phyloP scores from a whole-genome alignment of 2,329 filamentous ascomycete species.

The Orbilia ellipsospora region DNA sequence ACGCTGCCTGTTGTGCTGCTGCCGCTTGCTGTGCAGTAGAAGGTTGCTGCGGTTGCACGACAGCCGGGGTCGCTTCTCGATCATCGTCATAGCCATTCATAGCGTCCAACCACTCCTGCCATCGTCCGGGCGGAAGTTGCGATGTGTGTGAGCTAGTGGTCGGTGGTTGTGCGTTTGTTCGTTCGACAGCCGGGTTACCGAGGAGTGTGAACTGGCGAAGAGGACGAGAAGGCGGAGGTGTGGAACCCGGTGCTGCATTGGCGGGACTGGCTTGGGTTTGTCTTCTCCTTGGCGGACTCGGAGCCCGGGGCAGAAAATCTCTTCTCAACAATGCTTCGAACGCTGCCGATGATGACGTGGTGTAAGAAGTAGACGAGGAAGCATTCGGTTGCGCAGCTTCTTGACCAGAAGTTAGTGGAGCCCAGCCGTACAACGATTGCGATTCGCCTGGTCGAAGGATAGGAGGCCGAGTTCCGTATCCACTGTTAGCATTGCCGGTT shows the following conservation, averaged over 20 bases:
- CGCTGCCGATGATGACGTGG: constrained; percentile 42
- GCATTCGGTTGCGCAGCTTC: constrained; percentile 47
- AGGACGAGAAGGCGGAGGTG: constrained; percentile 44
- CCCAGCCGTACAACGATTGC: constrained; percentile 72
- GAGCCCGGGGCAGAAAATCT: constrained; percentile 42
- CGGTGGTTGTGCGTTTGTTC: constrained; percentile 28
- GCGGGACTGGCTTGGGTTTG: constrained; percentile 43
- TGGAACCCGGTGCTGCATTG: constrained; percentile 51
- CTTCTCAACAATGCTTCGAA: constrained; percentile 42
- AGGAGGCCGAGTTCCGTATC: constrained; percentile 69
- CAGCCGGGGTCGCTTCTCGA: constrained; percentile 35
- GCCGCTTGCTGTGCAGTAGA: constrained; percentile 16
- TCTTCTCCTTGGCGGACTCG: constrained; percentile 42
- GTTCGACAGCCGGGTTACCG: constrained; percentile 28
- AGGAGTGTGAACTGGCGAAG: constrained; percentile 47
- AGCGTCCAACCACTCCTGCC: constrained; percentile 52
- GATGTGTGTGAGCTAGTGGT: constrained; percentile 35
- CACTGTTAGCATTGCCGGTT: constrained; percentile 57
- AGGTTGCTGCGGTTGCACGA: constrained; percentile 1
- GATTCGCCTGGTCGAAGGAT: constrained; percentile 61
- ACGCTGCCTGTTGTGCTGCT: constrained; percentile 8
- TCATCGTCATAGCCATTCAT: constrained; percentile 51
- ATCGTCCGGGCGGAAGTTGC: constrained; percentile 44
- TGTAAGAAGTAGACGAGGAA: constrained; percentile 46
- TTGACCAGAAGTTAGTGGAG: constrained; percentile 63